A percentile compares a stretch with the other conserved stretches of the same genome.
Evolutionary conservation across 768 basidiomycete genomes (phyloP).

Genomic region (Mycena galericulata): DNA sequence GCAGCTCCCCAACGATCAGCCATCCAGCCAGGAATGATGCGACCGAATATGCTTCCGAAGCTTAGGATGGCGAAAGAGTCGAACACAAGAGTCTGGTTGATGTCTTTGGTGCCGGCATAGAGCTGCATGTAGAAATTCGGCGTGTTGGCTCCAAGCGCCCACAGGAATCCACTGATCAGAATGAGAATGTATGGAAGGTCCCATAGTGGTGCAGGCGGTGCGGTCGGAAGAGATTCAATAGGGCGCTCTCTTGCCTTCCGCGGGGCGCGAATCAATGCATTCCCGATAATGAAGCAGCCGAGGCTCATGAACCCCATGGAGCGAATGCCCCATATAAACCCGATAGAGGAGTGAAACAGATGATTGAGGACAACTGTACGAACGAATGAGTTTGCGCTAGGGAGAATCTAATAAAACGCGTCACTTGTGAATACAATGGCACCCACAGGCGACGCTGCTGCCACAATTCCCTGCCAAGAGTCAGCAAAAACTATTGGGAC

Average conservation of each 20-base stretch:
- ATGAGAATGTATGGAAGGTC: conserved; percentile 25
- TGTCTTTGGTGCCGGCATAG: conserved; percentile 15
- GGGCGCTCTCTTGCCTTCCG: not conserved
- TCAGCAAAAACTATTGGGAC: not conserved
- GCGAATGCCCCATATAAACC: conserved; percentile 23
- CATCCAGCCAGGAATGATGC: conserved; percentile 27
- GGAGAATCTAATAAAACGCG: not conserved
- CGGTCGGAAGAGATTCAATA: not conserved
- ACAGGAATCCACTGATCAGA: conserved; percentile 22
- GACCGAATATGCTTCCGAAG: conserved; percentile 25
- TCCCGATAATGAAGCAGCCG: conserved; percentile 20
- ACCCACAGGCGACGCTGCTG: conserved; percentile 21
- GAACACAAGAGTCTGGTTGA: conserved; percentile 18
- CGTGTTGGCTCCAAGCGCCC: conserved; percentile 20
- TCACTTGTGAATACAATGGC: conserved; percentile 23
- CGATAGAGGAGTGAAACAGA: conserved; percentile 22
- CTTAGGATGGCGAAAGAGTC: conserved; percentile 27
- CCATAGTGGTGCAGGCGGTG: conserved; percentile 14
- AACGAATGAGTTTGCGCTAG: not conserved
- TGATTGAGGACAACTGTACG: conserved; percentile 15
- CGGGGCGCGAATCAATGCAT: conserved; percentile 17
- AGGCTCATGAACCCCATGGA: conserved; percentile 26
- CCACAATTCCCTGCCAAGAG: conserved; percentile 18
- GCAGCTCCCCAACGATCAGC: conserved; percentile 26
- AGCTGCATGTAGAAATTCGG: conserved; percentile 29